A percentile compares a stretch with the other conserved stretches of the same genome.
These are phyloP conservation scores for Chytriomyces sp. DNA, from an alignment of 192 early-diverging fungal genomes.

Conservation along the genomic window DNA sequence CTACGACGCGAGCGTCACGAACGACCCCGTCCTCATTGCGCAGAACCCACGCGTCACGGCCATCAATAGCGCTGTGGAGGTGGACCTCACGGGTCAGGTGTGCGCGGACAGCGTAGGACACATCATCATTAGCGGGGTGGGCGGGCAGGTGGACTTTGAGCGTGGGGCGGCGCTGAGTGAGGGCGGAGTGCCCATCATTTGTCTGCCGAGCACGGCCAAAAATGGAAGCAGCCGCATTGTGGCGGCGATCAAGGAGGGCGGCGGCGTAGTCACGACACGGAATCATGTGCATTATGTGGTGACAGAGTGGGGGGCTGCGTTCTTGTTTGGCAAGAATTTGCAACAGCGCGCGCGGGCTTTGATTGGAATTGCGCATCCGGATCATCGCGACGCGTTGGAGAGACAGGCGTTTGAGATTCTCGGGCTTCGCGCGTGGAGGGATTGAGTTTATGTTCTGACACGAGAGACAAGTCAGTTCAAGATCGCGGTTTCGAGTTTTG, in stretches of 20 bases:
- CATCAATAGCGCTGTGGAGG: conserved; percentile 55
- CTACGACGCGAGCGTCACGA: conserved; percentile 45
- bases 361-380: conserved; percentile 56
- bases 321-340: conserved; percentile 56
- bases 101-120: conserved; percentile 53
- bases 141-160: conserved; percentile 58
- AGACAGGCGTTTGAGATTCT: conserved; percentile 47
- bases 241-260: conserved; percentile 36
- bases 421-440: conserved; percentile 31
- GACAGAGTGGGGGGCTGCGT: conserved; percentile 48
- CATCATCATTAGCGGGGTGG: conserved; percentile 51
- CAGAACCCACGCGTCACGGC: conserved; percentile 51
- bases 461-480: no score
- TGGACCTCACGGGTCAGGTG: conserved; percentile 57
- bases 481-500: no score
- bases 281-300: conserved; percentile 51
- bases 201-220: conserved; percentile 44
- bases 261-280: conserved; percentile 52
- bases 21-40: conserved; percentile 53
- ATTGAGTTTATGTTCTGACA: neutral
- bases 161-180: conserved; percentile 49
- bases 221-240: conserved; percentile 47
- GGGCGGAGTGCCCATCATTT: conserved; percentile 55
- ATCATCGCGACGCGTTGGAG: conserved; percentile 47
- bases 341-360: conserved; percentile 48